Base-by-base conservation (phyloP, 768 basidiomycete genomes). In the Rubroboletus satanas region DNA sequence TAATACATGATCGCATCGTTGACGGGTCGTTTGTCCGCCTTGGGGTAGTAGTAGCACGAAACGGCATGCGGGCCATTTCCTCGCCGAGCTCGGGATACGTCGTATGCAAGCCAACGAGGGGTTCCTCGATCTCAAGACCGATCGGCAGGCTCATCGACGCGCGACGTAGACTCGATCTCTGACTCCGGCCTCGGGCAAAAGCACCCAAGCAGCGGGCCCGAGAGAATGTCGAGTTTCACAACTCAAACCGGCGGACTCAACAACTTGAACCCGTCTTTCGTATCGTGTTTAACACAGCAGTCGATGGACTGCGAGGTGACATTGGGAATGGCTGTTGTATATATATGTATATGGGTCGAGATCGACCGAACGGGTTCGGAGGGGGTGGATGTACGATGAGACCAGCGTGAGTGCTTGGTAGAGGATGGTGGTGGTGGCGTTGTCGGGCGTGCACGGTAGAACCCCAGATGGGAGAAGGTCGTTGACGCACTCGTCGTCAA, bases 391-490 rank as follows among this genome's bases (percentile, higher is more conserved):
- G 23, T 17, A 64, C 62, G 8, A 56, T 21, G 35, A 51, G 54
- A 9, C 62, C 62, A 15, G 60, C 47, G 72, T 59, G 10, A 78
- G 55, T 0, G 78, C 69, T 7, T 79, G 76, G 50, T 78, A 79
- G 28, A 77, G 64, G 7, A 81, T 54, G 9, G 68, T 69, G 35
- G 79, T 56, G 5, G 75, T 65, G 28, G 68, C 64, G 9, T 66
- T 66, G n/a, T 73, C 68, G 4, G 74, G 38, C 70, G 71, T 10
- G 78, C 79, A 10, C 74, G 73, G 17, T 69, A 71, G 57, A 79
- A 81, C 48, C 80, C 77, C 9, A 77, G 49, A 46, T 72, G 71
- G 7, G 74, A 69, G 28, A 81, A 69, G 55, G 1, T 17, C 41
- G 9, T 65, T 44, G 23, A 28, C 53, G 1, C 51, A 51, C 18